Percentiles rank a stretch among this genome's conserved stretches.
These are phyloP conservation scores for Acer yangbiense DNA, from an alignment of 345 rosid species.

Conservation along the genomic window DNA sequence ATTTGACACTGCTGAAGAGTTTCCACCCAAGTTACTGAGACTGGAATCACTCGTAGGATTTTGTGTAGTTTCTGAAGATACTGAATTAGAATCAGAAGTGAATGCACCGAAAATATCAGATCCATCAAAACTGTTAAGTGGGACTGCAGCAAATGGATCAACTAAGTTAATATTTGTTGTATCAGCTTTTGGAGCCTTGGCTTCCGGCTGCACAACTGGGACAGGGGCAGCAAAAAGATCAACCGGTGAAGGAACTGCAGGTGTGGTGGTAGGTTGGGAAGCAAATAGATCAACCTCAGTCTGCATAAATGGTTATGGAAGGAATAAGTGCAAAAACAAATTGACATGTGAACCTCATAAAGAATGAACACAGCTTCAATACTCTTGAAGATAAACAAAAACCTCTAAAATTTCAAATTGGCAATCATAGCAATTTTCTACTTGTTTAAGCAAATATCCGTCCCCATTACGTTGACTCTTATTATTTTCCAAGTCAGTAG, in stretches of 20 bases:
- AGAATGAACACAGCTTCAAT: conserved; percentile 18
- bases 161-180: conserved; percentile 39
- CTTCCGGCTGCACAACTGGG: conserved; percentile 58
- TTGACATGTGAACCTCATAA: conserved; percentile 2
- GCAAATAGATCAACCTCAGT: conserved; percentile 48
- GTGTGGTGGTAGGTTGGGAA: conserved; percentile 27
- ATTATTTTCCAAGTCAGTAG: not conserved
- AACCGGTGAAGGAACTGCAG: conserved; percentile 56
- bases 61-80: conserved; percentile 47
- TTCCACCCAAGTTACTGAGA: conserved; percentile 41
- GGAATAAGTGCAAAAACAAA: conserved; percentile 4
- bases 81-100: conserved; percentile 57
- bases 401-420: conserved; percentile 13
- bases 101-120: conserved; percentile 86
- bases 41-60: conserved; percentile 36
- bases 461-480: not conserved
- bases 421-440: not conserved
- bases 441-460: not conserved
- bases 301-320: conserved; percentile 34
- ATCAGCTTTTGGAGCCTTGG: conserved; percentile 40
- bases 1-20: conserved; percentile 43
- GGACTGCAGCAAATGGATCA: conserved; percentile 91
- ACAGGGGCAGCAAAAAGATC: conserved; percentile 63
- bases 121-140: conserved; percentile 75
- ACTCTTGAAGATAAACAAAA: conserved; percentile 5